phyloP scores from a whole-genome alignment of 768 basidiomycete species.

The Pilatotrama ljubarskyi region DNA sequence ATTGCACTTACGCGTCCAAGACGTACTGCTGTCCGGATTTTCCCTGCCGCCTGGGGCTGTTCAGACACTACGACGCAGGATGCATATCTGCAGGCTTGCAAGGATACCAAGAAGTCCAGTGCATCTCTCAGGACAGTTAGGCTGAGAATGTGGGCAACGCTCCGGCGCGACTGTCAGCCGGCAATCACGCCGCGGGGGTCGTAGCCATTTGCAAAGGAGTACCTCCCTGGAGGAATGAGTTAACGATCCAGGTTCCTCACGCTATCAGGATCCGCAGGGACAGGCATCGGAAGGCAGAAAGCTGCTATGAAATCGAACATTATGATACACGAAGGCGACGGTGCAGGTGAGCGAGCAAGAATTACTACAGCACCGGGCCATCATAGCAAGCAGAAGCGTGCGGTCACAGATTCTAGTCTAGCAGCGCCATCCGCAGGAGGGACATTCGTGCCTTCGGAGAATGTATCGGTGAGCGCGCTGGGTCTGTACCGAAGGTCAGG shows the following conservation, averaged over 20 bases:
- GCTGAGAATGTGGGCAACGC: constrained; percentile 14
- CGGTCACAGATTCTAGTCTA: background rate
- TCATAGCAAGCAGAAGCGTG: background rate
- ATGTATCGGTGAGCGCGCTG: constrained; percentile 6
- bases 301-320: too few species aligned
- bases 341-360: too few species aligned
- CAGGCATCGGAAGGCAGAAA: too few species aligned
- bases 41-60: background rate
- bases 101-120: background rate
- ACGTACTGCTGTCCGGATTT: background rate
- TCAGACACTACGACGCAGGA: background rate
- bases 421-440: background rate
- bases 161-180: constrained; percentile 5
- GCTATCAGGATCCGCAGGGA: background rate
- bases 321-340: too few species aligned
- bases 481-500: constrained; percentile 7
- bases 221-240: background rate
- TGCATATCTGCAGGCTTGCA: background rate
- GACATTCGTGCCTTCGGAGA: constrained; percentile 5
- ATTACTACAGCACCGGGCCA: too few species aligned
- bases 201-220: background rate
- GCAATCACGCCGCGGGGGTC: constrained; percentile 6
- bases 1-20: background rate
- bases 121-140: background rate
- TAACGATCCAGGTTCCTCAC: too few species aligned